Percentiles rank a stretch among this genome's conserved stretches.
These are phyloP conservation scores for Volutella citrinella DNA, from an alignment of 2,329 filamentous ascomycete genomes.

Conservation along the genomic window DNA sequence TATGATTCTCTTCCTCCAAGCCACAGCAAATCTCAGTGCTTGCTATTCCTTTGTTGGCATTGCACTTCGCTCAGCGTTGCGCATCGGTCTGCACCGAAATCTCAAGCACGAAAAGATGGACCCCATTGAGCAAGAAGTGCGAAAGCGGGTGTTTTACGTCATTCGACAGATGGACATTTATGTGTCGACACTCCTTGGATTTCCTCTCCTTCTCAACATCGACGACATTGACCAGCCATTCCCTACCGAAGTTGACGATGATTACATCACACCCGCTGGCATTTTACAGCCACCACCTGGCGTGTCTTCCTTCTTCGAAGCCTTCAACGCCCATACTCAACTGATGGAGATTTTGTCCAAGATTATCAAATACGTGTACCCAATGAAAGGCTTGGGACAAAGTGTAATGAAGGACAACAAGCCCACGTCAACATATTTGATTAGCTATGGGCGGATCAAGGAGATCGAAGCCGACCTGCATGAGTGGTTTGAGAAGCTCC, in stretches of 20 bases:
- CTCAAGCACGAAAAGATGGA: conserved; percentile 61
- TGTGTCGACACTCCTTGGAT: conserved; percentile 64
- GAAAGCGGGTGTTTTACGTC: conserved; percentile 64
- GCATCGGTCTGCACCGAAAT: conserved; percentile 75
- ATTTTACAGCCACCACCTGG: conserved; percentile 55
- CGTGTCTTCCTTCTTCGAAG: conserved; percentile 58
- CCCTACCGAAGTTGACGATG: conserved; percentile 63
- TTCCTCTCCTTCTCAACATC: conserved; percentile 59
- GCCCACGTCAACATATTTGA: conserved; percentile 53
- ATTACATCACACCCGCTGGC: conserved; percentile 60
- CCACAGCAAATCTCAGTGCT: conserved; percentile 72
- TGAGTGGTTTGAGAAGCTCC: conserved; percentile 64
- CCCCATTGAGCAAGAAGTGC: conserved; percentile 61
- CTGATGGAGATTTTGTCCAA: conserved; percentile 63
- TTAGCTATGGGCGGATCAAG: conserved; percentile 62
- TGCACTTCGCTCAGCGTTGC: conserved; percentile 70
- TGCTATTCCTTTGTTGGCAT: conserved; percentile 81
- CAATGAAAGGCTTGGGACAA: conserved; percentile 54
- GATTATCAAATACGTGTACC: conserved; percentile 65
- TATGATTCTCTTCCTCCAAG: conserved; percentile 78
- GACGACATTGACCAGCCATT: conserved; percentile 67
- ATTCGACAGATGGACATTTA: conserved; percentile 70
- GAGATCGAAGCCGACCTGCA: conserved; percentile 63
- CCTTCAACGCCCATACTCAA: conserved; percentile 63
- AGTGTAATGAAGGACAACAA: conserved; percentile 40